Conservation (phyloP, 495 filamentous ascomycete species). For the Aspergillus kassunensis region DNA sequence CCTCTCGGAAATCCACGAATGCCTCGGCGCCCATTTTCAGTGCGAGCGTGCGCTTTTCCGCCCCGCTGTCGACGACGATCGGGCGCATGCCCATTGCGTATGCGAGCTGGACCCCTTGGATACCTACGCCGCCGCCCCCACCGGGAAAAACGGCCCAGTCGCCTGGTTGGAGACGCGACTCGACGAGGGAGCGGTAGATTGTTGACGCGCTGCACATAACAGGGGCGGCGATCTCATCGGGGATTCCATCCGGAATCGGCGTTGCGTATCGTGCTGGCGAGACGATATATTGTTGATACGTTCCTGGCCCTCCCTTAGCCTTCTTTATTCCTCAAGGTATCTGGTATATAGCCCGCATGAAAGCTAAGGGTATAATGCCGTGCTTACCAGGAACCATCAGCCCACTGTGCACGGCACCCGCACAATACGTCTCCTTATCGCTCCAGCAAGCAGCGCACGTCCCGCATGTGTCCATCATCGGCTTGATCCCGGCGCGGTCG, state of each 20-base stretch:
- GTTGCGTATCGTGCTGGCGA: conserved; percentile 61
- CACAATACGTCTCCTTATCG: conserved; percentile 44
- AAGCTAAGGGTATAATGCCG: too few relatives aligned
- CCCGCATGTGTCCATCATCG: conserved; percentile 49
- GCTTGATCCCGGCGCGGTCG: conserved; percentile 58
- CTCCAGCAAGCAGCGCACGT: conserved; percentile 45
- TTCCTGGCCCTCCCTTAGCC: conserved; percentile 34
- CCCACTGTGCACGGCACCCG: conserved; percentile 28
- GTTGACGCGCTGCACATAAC: conserved; percentile 59
- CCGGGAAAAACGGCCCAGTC: conserved; percentile 55
- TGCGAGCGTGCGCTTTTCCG: conserved; percentile 34
- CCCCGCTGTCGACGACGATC: conserved; percentile 48
- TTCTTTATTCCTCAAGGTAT: too few relatives aligned
- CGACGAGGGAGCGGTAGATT: conserved; percentile 50
- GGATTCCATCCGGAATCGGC: conserved; percentile 59
- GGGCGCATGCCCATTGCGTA: conserved; percentile 50
- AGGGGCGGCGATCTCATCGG: conserved; percentile 56
- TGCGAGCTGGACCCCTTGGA: conserved; percentile 60
- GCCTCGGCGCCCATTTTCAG: conserved; percentile 48
- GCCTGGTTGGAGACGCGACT: conserved; percentile 52
- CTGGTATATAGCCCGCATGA: too few relatives aligned
- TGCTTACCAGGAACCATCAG: conserved; percentile 33
- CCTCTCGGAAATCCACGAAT: conserved; percentile 47
- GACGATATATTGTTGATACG: conserved; percentile 66
- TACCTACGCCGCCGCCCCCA: conserved; percentile 59